Evolutionary conservation across 129 eudicot species (phyloP).

Genomic region (Deinandra increscens): DNA sequence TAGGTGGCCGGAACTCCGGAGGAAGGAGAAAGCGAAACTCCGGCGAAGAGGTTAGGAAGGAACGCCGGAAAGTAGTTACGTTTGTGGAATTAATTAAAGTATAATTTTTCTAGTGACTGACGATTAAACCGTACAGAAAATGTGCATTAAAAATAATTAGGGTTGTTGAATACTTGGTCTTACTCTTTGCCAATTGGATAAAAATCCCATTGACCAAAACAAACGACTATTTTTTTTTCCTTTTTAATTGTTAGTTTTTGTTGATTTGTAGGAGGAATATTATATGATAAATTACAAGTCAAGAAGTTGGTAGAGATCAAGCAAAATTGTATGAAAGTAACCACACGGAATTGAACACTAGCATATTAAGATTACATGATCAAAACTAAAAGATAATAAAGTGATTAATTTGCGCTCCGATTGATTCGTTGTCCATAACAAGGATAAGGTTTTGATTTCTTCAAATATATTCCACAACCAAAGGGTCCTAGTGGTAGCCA

Average conservation of each 20-base stretch:
- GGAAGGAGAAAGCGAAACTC: background rate
- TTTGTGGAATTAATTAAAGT: background rate
- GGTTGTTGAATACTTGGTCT: background rate
- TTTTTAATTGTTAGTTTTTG: background rate
- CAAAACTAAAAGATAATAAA: too few species aligned
- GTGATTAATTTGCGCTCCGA: too few species aligned
- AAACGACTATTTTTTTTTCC: background rate
- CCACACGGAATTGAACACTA: too few species aligned
- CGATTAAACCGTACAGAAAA: background rate
- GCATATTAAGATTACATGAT: too few species aligned
- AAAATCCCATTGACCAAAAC: background rate
- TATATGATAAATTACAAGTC: too few species aligned
- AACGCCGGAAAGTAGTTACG: constrained; percentile 8
- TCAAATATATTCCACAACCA: too few species aligned
- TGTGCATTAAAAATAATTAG: background rate
- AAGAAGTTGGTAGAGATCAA: too few species aligned
- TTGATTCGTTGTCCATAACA: too few species aligned
- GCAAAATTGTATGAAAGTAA: too few species aligned
- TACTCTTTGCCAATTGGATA: background rate
- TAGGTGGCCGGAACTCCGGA: background rate
- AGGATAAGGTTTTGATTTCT: too few species aligned
- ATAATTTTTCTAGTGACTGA: background rate
- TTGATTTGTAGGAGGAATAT: too few species aligned
- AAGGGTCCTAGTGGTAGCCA: too few species aligned
- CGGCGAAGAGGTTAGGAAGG: constrained; percentile 24